These are phyloP conservation scores for Gymnopus androsaceus DNA, from an alignment of 1,284 basidiomycete genomes.

Conservation along the genomic window DNA sequence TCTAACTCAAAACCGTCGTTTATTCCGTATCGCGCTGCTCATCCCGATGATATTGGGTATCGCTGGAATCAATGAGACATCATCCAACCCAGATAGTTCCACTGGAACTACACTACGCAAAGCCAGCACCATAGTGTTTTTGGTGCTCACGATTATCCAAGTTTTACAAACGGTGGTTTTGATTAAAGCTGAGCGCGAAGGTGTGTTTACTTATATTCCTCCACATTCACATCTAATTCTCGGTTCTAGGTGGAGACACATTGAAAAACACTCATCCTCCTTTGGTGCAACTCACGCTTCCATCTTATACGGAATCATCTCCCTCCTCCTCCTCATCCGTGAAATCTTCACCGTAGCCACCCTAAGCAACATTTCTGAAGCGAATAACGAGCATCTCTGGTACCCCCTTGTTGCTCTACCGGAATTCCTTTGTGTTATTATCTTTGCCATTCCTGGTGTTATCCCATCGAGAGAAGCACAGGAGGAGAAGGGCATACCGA, in stretches of 20 bases:
- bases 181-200: not conserved
- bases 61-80: conserved; percentile 29
- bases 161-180: not conserved
- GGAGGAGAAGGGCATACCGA: too few species aligned
- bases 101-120: conserved; percentile 4
- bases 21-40: conserved; percentile 36
- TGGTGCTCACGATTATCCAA: conserved; percentile 17
- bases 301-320: not conserved
- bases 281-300: not conserved
- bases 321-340: not conserved
- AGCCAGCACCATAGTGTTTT: conserved; percentile 18
- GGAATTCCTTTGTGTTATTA: not conserved
- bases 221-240: not conserved
- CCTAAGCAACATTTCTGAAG: not conserved
- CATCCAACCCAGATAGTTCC: not conserved
- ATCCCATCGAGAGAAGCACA: too few species aligned
- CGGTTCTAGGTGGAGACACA: too few species aligned
- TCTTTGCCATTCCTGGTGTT: too few species aligned
- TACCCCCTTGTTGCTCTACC: conserved; percentile 3
- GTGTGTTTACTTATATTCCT: not conserved
- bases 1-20: conserved; percentile 33
- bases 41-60: conserved; percentile 39
- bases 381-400: not conserved
- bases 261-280: not conserved
- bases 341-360: not conserved